Conservation (phyloP, 352 stramenopile genomes). For the Pythium vanterpoolii region DNA sequence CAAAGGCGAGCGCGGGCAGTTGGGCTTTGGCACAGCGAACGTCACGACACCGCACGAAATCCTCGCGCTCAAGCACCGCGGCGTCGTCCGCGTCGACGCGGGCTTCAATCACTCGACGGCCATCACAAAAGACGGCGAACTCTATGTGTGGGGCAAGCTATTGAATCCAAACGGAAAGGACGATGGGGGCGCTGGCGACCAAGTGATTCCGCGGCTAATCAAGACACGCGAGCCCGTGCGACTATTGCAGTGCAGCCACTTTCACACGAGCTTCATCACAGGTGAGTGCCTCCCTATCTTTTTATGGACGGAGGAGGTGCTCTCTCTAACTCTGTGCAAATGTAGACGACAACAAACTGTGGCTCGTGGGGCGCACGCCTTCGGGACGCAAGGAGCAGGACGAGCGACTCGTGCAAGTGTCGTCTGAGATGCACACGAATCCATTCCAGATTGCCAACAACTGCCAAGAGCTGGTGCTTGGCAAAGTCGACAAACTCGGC, state of each 20-base stretch:
- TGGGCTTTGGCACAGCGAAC: slow-evolving; percentile 80
- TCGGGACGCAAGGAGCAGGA: slow-evolving; percentile 55
- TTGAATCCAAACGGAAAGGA: slow-evolving; percentile 63
- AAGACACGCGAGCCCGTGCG: slow-evolving; percentile 66
- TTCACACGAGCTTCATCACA: slow-evolving; percentile 82
- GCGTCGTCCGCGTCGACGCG: slow-evolving; percentile 56
- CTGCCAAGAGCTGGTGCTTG: slow-evolving; percentile 36
- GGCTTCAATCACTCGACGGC: slow-evolving; percentile 85
- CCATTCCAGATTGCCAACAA: slow-evolving; percentile 66
- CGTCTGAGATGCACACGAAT: slow-evolving; percentile 65
- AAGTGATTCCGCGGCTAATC: slow-evolving; percentile 70
- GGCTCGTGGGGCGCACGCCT: slow-evolving; percentile 72
- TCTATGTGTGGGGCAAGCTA: slow-evolving; percentile 86
- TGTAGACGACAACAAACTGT: slow-evolving; percentile 69
- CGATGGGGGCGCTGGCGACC: slow-evolving; percentile 53
- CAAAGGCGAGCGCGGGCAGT: slow-evolving; percentile 78
- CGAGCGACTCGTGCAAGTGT: slow-evolving; percentile 50
- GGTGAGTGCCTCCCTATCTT: slow-evolving; percentile 30
- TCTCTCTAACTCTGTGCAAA: neutral
- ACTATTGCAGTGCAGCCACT: slow-evolving; percentile 73
- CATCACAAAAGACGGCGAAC: slow-evolving; percentile 64
- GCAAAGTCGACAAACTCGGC: slow-evolving; percentile 57
- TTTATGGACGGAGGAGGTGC: neutral
- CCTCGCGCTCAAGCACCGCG: slow-evolving; percentile 70
- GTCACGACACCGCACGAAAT: slow-evolving; percentile 66